Conservation (phyloP, 768 basidiomycete species). For the Mycena kentingensis region DNA sequence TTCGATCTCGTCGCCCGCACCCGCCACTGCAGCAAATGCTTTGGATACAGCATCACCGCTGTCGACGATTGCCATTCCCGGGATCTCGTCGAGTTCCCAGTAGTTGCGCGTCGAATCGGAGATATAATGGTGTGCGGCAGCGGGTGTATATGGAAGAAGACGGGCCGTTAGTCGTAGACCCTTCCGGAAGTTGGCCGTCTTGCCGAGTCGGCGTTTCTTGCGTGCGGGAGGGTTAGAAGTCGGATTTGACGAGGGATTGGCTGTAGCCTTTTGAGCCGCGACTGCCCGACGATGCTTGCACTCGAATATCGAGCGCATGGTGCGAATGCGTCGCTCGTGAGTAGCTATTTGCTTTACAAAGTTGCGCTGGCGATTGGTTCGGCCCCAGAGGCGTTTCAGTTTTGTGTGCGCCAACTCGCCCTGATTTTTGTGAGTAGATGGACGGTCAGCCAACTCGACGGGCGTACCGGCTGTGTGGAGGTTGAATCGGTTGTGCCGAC, state of each 20-base stretch:
- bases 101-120: too few species aligned
- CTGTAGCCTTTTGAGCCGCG: too few species aligned
- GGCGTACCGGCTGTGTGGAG: slow-evolving; percentile 20
- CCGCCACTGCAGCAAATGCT: slow-evolving; percentile 12
- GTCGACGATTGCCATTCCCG: neutral
- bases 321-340: slow-evolving; percentile 6
- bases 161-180: too few species aligned
- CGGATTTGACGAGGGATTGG: too few species aligned
- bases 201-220: slow-evolving; percentile 1
- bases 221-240: too few species aligned
- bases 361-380: slow-evolving; percentile 33
- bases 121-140: too few species aligned
- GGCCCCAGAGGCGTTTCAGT: slow-evolving; percentile 16
- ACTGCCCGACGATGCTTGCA: too few species aligned
- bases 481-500: slow-evolving; percentile 12
- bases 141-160: too few species aligned
- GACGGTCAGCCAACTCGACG: neutral
- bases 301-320: neutral
- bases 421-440: slow-evolving; percentile 21
- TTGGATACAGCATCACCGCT: slow-evolving; percentile 23
- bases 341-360: slow-evolving; percentile 26
- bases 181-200: neutral
- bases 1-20: too few species aligned
- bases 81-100: neutral
- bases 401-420: slow-evolving; percentile 38